phyloP scores from a whole-genome alignment of 768 basidiomycete species.

The Asterophora lycoperdoides region DNA sequence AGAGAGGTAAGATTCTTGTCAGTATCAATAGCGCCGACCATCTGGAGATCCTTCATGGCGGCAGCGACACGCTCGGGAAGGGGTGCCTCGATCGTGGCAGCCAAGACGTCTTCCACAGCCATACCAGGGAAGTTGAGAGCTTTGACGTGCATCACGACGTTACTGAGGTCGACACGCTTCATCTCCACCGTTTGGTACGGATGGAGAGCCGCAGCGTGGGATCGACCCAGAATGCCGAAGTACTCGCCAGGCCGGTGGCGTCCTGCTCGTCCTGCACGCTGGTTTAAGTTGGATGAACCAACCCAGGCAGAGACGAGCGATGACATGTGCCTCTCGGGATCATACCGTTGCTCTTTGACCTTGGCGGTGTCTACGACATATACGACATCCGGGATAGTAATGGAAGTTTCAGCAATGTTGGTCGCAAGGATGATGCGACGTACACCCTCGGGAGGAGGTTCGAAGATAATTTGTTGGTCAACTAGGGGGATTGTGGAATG shows the following conservation, averaged over 20 bases:
- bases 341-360: slow-evolving; percentile 86
- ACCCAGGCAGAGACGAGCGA: slow-evolving; percentile 90
- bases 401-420: slow-evolving; percentile 92
- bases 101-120: slow-evolving; percentile 83
- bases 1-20: slow-evolving; percentile 78
- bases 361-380: slow-evolving; percentile 90
- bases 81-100: slow-evolving; percentile 86
- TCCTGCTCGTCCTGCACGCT: slow-evolving; percentile 89
- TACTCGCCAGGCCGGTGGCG: slow-evolving; percentile 90
- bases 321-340: slow-evolving; percentile 84
- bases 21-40: slow-evolving; percentile 83
- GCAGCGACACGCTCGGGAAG: slow-evolving; percentile 66
- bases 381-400: slow-evolving; percentile 94
- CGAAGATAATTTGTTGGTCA: slow-evolving; percentile 88
- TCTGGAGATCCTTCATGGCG: slow-evolving; percentile 74
- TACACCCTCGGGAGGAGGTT: slow-evolving; percentile 70
- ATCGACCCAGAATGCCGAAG: slow-evolving; percentile 72
- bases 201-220: slow-evolving; percentile 55
- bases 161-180: slow-evolving; percentile 85
- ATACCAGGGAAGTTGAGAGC: slow-evolving; percentile 85
- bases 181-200: slow-evolving; percentile 93
- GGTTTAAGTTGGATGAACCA: slow-evolving; percentile 84
- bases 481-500: slow-evolving; percentile 87
- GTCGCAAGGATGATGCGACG: slow-evolving; percentile 90
- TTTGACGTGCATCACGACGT: slow-evolving; percentile 96